Evolutionary conservation across 2,329 filamentous ascomycete species (phyloP), one percentile per base, ranked within the genome.

Genomic region (Penicillium corylophilum): DNA sequence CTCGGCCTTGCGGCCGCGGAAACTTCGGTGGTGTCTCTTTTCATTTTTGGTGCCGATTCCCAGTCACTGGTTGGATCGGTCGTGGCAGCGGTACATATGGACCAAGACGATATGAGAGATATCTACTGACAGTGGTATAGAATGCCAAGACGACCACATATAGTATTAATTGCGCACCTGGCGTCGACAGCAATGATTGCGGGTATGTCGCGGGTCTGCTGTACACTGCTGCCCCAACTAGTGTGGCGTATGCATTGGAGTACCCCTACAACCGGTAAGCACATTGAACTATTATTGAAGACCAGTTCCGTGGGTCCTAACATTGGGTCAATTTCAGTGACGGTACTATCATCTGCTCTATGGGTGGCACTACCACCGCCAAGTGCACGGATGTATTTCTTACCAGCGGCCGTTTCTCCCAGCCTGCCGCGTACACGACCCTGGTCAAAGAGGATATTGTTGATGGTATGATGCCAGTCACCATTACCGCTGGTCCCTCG

Each of bases 201-300:
- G 64, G 64, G 10, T 60, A 67, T 56, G 61, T 62, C 0, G 57
- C 57, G 5, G 65, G 65, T 8, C 22, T 67, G 12, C 61, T 54
- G 3, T n/a, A 64, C 24, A 58, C 59, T 23, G 56, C 58, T 0
- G 62, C 52, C 4, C 54, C 60, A 10, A 56, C 38, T 4, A 55
- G 42, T 3, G 50, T 51, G 4, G 42, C 33, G 26, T 59, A 39
- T 16, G n/a, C 6, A 22, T 16, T 46, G 28, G 5, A n/a, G 15
- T 23, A 22, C 15, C 41, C 41, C 4, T 13, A 46, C 39, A 2
- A 48, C 35, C 5, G 50, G 55, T 5, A 52, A 18, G 38, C 24
- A 18, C 38, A 2, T 6, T 18, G 20, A 6, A 6, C 24, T 26
- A 26, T 3, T 9, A 26, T 26, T 26, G 6, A 26, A 26, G 6